Conservation (phyloP, 495 filamentous ascomycete genomes). For the Penicillium cataractarum region DNA sequence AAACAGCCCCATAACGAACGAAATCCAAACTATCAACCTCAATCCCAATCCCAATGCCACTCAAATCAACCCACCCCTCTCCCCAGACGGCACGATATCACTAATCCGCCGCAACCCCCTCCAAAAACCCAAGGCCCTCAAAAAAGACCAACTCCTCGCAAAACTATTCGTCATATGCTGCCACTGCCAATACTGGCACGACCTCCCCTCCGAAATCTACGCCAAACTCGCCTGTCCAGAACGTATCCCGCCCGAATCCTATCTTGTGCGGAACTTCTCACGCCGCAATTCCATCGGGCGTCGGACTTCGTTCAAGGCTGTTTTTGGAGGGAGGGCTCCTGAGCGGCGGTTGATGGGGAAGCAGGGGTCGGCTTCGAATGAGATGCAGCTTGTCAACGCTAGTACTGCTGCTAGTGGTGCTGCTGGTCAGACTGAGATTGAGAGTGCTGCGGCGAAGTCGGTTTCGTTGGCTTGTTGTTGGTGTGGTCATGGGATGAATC, state of each 20-base stretch:
- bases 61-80: background rate
- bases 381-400: background rate
- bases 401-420: background rate
- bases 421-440: background rate
- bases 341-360: slow-evolving; percentile 7
- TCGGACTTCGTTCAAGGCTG: slow-evolving; percentile 6
- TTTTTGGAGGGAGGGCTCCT: slow-evolving; percentile 19
- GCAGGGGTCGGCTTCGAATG: background rate
- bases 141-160: slow-evolving; percentile 56
- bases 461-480: slow-evolving; percentile 69
- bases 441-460: background rate
- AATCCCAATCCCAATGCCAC: no score
- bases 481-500: slow-evolving; percentile 77
- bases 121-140: slow-evolving; percentile 23
- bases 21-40: background rate
- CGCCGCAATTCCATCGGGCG: slow-evolving; percentile 7
- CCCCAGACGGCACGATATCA: slow-evolving; percentile 7
- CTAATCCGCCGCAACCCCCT: slow-evolving; percentile 15
- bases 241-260: slow-evolving; percentile 48
- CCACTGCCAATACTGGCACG: slow-evolving; percentile 79
- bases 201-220: slow-evolving; percentile 75
- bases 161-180: slow-evolving; percentile 85
- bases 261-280: slow-evolving; percentile 17
- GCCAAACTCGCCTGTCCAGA: slow-evolving; percentile 72
- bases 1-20: background rate